A percentile compares a stretch with the other conserved stretches of the same genome.
Evolutionary conservation across 345 rosid genomes (phyloP).

Genomic region (Zanthoxylum bungeanum): DNA sequence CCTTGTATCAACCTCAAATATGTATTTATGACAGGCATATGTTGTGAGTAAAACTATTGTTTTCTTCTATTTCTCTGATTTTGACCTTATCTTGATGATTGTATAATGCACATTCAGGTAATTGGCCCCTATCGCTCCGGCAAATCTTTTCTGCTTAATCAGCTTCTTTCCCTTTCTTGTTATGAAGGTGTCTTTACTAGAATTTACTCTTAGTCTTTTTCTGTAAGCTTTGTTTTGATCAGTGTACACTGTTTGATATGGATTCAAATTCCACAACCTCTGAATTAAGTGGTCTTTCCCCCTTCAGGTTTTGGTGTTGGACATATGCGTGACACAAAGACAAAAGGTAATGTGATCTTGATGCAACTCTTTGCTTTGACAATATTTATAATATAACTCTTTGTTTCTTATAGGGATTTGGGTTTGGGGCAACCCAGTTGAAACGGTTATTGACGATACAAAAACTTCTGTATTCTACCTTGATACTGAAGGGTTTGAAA

Average conservation of each 20-base stretch:
- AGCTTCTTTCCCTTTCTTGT: slow-evolving; percentile 98
- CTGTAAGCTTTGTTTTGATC: slow-evolving; percentile 2
- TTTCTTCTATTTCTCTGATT: slow-evolving; percentile 11
- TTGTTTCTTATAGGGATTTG: slow-evolving; percentile 67
- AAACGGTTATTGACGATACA: slow-evolving; percentile 67
- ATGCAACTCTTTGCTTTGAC: slow-evolving; percentile 9
- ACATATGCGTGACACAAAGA: slow-evolving; percentile 99
- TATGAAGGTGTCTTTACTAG: slow-evolving; percentile 66
- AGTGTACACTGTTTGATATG: slow-evolving; percentile 4
- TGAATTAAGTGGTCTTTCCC: not conserved
- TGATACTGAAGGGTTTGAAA: slow-evolving; percentile 98
- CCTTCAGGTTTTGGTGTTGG: slow-evolving; percentile 97
- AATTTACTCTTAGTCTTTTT: slow-evolving; percentile 7
- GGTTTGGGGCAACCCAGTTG: slow-evolving; percentile 98
- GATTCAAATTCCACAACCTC: slow-evolving; percentile 15
- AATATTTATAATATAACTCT: slow-evolving; percentile 9
- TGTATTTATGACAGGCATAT: slow-evolving; percentile 5
- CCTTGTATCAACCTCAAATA: not conserved
- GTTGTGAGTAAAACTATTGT: not conserved
- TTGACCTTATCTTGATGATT: slow-evolving; percentile 26
- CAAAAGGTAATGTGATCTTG: slow-evolving; percentile 61
- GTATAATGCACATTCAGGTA: slow-evolving; percentile 55
- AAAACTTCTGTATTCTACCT: slow-evolving; percentile 91
- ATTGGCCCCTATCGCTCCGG: slow-evolving; percentile 99
- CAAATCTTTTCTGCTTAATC: slow-evolving; percentile 96